These are phyloP conservation scores for Cunninghamia lanceolata DNA, from an alignment of 75 land plant species.

Conservation along the genomic window DNA sequence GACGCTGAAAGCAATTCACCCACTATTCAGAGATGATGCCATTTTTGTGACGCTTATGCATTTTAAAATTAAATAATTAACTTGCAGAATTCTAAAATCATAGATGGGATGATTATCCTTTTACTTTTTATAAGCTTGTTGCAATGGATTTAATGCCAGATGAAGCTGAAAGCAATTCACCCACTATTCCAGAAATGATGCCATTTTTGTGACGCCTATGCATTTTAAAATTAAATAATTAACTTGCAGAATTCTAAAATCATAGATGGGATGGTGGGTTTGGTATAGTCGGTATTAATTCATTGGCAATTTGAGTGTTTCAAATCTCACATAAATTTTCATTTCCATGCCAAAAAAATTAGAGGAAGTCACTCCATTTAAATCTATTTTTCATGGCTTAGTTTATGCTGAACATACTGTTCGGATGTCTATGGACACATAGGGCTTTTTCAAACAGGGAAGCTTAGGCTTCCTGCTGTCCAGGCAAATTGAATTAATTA, in stretches of 20 bases:
- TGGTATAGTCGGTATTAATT: too few relatives aligned
- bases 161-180: too few relatives aligned
- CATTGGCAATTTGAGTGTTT: too few relatives aligned
- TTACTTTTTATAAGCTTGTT: background rate
- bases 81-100: too few relatives aligned
- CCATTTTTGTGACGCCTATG: background rate
- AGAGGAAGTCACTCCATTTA: background rate
- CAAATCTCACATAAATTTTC: background rate
- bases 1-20: too few relatives aligned
- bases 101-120: too few relatives aligned
- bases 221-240: background rate
- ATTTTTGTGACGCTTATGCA: too few relatives aligned
- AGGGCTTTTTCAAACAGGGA: background rate
- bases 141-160: background rate
- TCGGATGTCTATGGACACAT: background rate
- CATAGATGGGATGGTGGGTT: too few relatives aligned
- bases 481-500: too few relatives aligned
- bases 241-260: too few relatives aligned
- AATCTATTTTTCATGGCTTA: background rate
- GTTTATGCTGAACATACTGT: background rate
- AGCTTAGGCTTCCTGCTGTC: background rate
- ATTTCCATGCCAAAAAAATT: background rate
- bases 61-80: too few relatives aligned
- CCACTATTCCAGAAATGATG: background rate
- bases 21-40: too few relatives aligned